Base-by-base conservation (phyloP, 1,284 basidiomycete genomes). In the Apiotrichum siamense region DNA sequence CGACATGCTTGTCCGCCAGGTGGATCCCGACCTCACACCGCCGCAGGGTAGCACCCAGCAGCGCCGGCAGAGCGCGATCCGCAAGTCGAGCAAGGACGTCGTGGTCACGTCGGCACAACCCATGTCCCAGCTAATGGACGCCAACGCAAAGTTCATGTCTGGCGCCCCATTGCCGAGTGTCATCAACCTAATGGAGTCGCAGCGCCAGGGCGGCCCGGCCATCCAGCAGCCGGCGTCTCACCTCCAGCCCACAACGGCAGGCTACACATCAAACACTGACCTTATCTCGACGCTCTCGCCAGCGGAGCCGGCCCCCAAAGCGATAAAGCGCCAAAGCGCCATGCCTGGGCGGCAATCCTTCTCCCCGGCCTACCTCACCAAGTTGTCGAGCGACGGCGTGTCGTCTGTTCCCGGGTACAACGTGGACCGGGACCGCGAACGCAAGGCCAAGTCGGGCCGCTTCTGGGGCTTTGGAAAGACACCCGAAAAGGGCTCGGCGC, bases 361-460 rank as follows among this genome's bases (percentile, higher is more conserved):
- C 43, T 62, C 64, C 10, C 64, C 66, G 11, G 66, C 68, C 4
- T 72, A 70, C 54, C 63, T 72, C n/a, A 59, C 62, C 31, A 69
- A 65, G 42, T 52, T 69, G 7, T 66, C 66, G 4, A 58, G 48
- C 38, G 64, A 68, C 26, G 67, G 68, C 12, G 31, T 65, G 10
- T 60, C 58, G n/a, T 59, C 60, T 17, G 62, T 60, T 10, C 65
- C 62, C 1, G 62, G 61, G 2, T 56, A 57, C 38, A 68, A 64
- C 36, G 33, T 36, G 9, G 57, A 55, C 21, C 67, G 64, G 58
- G 87, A 91, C 49, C 79, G 88, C 66, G 80, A 88, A 53, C 84
- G 89, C 64, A 93, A 92, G 75, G 86, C 86, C 15, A 92, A 93
- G 75, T 90, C 86, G 52, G 81, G 88, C 41, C 83, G 84, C 10